A percentile compares a stretch with the other conserved stretches of the same genome.
Conservation (phyloP, 1,284 basidiomycete species). For the Peniophora sp. region DNA sequence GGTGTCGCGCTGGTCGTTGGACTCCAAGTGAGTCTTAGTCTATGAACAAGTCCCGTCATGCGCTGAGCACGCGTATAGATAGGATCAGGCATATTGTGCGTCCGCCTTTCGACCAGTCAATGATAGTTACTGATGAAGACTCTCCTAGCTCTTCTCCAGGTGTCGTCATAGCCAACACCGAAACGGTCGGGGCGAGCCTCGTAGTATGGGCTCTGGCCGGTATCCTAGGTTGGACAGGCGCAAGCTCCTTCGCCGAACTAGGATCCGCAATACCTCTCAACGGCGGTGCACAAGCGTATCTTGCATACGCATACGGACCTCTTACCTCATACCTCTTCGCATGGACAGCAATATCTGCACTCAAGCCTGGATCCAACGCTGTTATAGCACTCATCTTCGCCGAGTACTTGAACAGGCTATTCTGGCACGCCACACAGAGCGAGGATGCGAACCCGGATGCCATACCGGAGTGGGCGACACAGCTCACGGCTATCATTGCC, state of each 20-base stretch:
- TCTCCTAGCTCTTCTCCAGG: constrained; percentile 90
- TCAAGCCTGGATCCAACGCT: constrained; percentile 74
- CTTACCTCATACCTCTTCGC: constrained; percentile 82
- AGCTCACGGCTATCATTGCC: constrained; percentile 74
- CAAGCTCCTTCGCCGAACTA: constrained; percentile 85
- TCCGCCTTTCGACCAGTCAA: constrained; percentile 1
- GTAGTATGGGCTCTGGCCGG: constrained; percentile 76
- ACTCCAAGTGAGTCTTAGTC: constrained; percentile 44
- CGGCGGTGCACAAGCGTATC: constrained; percentile 88
- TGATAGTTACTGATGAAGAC: no score
- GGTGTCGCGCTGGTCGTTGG: constrained; percentile 83
- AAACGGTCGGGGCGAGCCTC: constrained; percentile 80
- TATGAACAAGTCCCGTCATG: constrained; percentile 9
- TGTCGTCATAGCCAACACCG: constrained; percentile 81
- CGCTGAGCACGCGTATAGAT: constrained; percentile 38
- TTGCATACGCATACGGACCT: constrained; percentile 85
- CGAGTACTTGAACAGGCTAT: constrained; percentile 83
- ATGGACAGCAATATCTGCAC: constrained; percentile 84
- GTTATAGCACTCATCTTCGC: constrained; percentile 68
- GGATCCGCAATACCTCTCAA: constrained; percentile 80
- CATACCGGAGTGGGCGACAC: constrained; percentile 90
- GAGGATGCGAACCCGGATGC: constrained; percentile 59
- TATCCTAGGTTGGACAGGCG: constrained; percentile 87
- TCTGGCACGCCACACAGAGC: constrained; percentile 57
- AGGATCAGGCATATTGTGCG: constrained; percentile 88